Base-by-base conservation (phyloP, 176 grass and related monocot genomes). In the Elaeis guineensis region DNA sequence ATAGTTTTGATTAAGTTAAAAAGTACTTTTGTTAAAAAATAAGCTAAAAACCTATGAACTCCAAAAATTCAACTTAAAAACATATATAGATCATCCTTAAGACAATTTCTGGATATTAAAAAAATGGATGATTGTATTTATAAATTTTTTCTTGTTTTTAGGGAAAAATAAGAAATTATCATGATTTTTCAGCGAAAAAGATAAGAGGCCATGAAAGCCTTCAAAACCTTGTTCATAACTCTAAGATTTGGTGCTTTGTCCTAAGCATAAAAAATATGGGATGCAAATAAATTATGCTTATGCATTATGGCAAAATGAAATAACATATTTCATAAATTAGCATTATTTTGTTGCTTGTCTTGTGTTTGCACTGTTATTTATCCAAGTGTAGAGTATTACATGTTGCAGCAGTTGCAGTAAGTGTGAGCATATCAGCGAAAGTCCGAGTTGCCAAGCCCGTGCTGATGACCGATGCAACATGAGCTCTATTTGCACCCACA, bases 351-450 rank as follows among this genome's bases (percentile, higher is more conserved):
- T 22, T 75, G 44, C 22, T 3, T 44, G 35, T 61, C 11, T 24
- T 50, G 64, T 63, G 62, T 26, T 70, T 69, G 35, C 9, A 2
- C 8, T 44, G 35, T 44, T 5, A 12, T 51, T 6, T 30, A 30
- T 30, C 28, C 28, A 30, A 30, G 5, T 6, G 28, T 30, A 30
- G 28, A 30, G 24, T 30, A 16, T 83, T 72, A 89, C 90, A 90
- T 66, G 92, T 91, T 5, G 87, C 92, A 8, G 92, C 92, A 19
- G 80, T 78, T 39, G 92, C 87, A 1, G 81, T 88, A 54, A 88
- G 75, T 5, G 80, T 73, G 74, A 83, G 64, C 62, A 97, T 62
- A 26, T 97, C 83, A 54, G 62, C 59, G 2, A 72, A 77, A 48
- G 83, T 84, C 32, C 61, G 75, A 19, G 79, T 80, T 1, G 84